Base-by-base conservation (phyloP, 2,329 filamentous ascomycete species). In the Sclerotinia minor region DNA sequence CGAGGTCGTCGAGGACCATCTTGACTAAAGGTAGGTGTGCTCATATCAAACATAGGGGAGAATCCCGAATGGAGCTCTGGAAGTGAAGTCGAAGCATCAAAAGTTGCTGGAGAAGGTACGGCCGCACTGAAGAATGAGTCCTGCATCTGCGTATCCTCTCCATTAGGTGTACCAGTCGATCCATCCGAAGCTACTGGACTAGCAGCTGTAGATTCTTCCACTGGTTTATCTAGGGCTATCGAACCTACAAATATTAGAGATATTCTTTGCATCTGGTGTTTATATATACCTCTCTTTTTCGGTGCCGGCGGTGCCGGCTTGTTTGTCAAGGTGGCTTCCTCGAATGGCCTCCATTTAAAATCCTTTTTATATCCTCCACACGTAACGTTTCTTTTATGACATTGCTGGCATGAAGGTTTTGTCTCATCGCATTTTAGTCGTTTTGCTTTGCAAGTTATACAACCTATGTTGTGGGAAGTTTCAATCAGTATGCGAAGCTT, bases 351-450 rank as follows among this genome's bases (percentile, higher is more conserved):
- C 89, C 89, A 92, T 81, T 91, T 91, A 79, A 90, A 91, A 76
- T 90, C 87, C 76, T 90, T 92, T 77, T 87, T 89, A 79, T 91
- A 92, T 47, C 89, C 89, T 68, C 88, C 89, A 75, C 89, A 92
- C 4, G 80, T 76, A 29, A 91, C 88, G 70, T 84, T 87, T 65
- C 89, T 82, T 72, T 85, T 85, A 57, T 85, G 81, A 75, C 89
- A 91, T 79, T 91, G 88, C 68, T 85, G 81, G 74, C 89, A 91
- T 29, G 81, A 83, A 0, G 89, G 89, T 72, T 91, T 90, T 57
- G 84, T 86, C 79, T 92, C 89, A 76, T 91, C 89, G 79, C 89
- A 92, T 79, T 91, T 92, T 65, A 92, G 79, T 69, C 89, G 82
- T 79, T 91, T 91, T 70, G 85, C 83, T 79, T 91, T 92, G 81